Conservation (phyloP, 768 basidiomycete genomes). For the Amanita subjunquillea region DNA sequence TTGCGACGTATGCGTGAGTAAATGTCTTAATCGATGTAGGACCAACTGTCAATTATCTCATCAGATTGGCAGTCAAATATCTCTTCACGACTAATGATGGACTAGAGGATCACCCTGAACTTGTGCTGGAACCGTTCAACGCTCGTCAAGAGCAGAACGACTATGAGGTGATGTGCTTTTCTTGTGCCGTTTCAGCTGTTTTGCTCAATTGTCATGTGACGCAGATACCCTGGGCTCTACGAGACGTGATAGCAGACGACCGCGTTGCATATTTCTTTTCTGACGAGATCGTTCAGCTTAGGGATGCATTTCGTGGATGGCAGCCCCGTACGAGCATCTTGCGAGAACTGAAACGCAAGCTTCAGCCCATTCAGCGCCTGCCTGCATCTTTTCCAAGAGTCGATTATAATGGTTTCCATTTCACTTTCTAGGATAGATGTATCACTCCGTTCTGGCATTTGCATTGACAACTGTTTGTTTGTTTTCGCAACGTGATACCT, state of each 20-base stretch:
- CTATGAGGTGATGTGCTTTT: slow-evolving; percentile 58
- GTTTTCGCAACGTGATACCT: not conserved
- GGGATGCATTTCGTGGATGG: slow-evolving; percentile 83
- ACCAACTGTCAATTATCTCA: not conserved
- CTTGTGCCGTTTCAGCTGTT: not conserved
- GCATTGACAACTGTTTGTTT: not conserved
- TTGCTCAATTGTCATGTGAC: slow-evolving; percentile 1
- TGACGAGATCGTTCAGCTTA: slow-evolving; percentile 63
- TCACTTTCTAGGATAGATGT: not conserved
- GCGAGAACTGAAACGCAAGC: slow-evolving; percentile 67
- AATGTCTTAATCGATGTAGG: slow-evolving; percentile 3
- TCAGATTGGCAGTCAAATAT: slow-evolving; percentile 79
- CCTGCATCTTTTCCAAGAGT: slow-evolving; percentile 28
- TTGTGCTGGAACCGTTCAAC: slow-evolving; percentile 68
- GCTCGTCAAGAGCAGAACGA: slow-evolving; percentile 79
- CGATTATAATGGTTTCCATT: slow-evolving; percentile 22
- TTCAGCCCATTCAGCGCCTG: slow-evolving; percentile 68
- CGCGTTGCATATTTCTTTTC: slow-evolving; percentile 69
- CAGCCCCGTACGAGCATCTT: slow-evolving; percentile 74
- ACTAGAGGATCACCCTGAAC: slow-evolving; percentile 36
- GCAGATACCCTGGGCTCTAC: slow-evolving; percentile 84
- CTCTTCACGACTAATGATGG: slow-evolving; percentile 74
- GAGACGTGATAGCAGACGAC: slow-evolving; percentile 82
- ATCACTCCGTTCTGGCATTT: not conserved
- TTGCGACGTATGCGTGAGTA: slow-evolving; percentile 64